Evolutionary conservation across 2,329 filamentous ascomycete genomes (phyloP), one percentile per base, ranked within the genome.

Genomic region (Pseudopithomyces maydicus): DNA sequence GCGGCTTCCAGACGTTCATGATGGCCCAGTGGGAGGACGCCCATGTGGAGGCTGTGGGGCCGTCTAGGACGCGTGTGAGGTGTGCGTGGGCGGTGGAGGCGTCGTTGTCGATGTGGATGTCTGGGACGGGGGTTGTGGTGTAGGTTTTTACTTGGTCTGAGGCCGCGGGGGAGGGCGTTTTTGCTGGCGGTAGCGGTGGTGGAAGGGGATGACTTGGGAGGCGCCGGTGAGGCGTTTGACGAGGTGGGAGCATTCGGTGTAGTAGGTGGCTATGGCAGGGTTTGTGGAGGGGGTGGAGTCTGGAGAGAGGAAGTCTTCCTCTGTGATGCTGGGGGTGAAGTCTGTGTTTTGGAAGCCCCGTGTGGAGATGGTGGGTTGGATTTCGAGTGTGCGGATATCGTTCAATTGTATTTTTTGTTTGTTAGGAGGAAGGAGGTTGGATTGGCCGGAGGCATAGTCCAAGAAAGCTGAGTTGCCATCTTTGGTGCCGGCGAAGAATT

Each of bases 51-150:
- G 41, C 50, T 19, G 33, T 32, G 10, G 26, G 6, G 11, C 17
- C 1, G 12, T 22, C 22, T 8, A 52, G 41, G 12, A 38, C 11
- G 15, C 50, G 50, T 1, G 22, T 3, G 29, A 52, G 42, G 26
- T 52, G 39, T 5, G 42, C 39, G 20, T 35, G 32, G 14, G 50
- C 50, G 29, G 50, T 52, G 29, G 14, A 19, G 8, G 29, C 19
- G 42, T 52, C 50, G 50, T 52, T 52, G 50, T 52, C 50, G 32
- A 52, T 52, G 50, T 52, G 50, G 19, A 52, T 44, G 23, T 52
- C 42, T n/a, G 50, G 50, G 7, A 52, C 39, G 19, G 50, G 50
- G 17, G 29, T 45, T 6, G 39, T 52, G 12, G 50, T 26, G 41
- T 44, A 52, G 15, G n/a, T 23, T 22, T 51, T 51, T 17, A 51